Base-by-base conservation (phyloP, 306 rosid species). In the Glycine latifolia region DNA sequence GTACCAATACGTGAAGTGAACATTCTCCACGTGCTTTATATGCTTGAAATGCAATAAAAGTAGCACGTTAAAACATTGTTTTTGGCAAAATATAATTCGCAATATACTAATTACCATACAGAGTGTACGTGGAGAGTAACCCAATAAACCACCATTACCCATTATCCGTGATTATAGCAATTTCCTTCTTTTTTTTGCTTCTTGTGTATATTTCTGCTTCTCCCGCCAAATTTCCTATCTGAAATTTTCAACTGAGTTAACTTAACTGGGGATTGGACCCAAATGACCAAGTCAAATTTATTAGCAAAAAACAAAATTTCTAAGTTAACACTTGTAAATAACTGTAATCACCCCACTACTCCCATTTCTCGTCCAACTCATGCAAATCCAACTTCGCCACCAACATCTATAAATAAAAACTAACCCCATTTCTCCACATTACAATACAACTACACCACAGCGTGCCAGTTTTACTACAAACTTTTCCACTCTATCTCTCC, bases 331-430 rank as follows among this genome's bases (percentile, higher is more conserved):
- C 8, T 46, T 43, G 47, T 4, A 53, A 77, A 67, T 79, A 84
- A 75, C 80, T 26, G 81, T 56, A 55, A 67, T 67, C 52, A 53
- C 76, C 76, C 80, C 87, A 79, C 83, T 67, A 73, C 49, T 44
- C 43, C 86, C 76, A 73, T 84, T 48, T 77, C 75, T 31, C 73
- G 46, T 69, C 67, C 78, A 82, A 46, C 76, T 55, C 12, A 10
- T 16, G n/a, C 48, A 49, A 49, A 61, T 10, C 82, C 82, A 50
- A 83, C 86, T 83, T 72, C 44, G 0, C 77, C 44, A 35, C 63
- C 52, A 39, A 20, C 52, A 10, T 41, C 81, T 84, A 67, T 84
- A 67, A 61, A 76, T 81, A 47, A 71, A 26, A 85, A 20, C 59
- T 49, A 31, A 15, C 39, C 39, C 73, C 46, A 5, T 13, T 20